phyloP scores from a whole-genome alignment of 116 monocot genomes.

The Dioscorea cayenensis region DNA sequence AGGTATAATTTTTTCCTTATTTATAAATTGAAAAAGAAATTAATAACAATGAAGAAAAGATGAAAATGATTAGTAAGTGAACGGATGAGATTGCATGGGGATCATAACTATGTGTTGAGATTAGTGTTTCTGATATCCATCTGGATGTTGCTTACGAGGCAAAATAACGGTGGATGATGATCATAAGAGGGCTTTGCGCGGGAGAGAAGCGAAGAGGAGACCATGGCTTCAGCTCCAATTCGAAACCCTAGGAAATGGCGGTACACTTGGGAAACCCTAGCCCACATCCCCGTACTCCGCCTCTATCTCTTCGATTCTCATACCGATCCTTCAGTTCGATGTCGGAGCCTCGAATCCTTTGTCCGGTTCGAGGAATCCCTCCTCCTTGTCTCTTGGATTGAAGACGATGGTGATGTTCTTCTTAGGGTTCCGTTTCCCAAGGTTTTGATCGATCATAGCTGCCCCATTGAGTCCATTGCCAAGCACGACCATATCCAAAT shows the following conservation, averaged over 20 bases:
- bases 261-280: slow-evolving; percentile 72
- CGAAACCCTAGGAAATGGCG: slow-evolving; percentile 49
- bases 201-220: not conserved
- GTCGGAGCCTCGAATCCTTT: slow-evolving; percentile 13
- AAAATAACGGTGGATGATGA: too few relatives aligned
- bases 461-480: slow-evolving; percentile 15
- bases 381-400: slow-evolving; percentile 52
- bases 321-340: slow-evolving; percentile 24
- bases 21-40: too few relatives aligned
- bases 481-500: slow-evolving; percentile 64
- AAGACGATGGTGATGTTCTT: slow-evolving; percentile 15
- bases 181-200: too few relatives aligned
- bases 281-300: slow-evolving; percentile 66
- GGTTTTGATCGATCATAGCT: slow-evolving; percentile 59
- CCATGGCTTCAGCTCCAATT: not conserved
- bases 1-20: too few relatives aligned
- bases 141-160: too few relatives aligned
- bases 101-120: too few relatives aligned
- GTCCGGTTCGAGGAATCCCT: slow-evolving; percentile 31
- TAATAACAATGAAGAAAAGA: too few relatives aligned
- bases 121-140: too few relatives aligned
- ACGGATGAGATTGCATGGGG: too few relatives aligned
- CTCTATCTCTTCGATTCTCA: slow-evolving; percentile 56
- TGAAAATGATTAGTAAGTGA: too few relatives aligned
- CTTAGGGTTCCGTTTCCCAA: slow-evolving; percentile 53